A percentile compares a stretch with the other conserved stretches of the same genome.
These are phyloP conservation scores for Lactifluus piperatus DNA, from an alignment of 768 basidiomycete genomes.

Conservation along the genomic window DNA sequence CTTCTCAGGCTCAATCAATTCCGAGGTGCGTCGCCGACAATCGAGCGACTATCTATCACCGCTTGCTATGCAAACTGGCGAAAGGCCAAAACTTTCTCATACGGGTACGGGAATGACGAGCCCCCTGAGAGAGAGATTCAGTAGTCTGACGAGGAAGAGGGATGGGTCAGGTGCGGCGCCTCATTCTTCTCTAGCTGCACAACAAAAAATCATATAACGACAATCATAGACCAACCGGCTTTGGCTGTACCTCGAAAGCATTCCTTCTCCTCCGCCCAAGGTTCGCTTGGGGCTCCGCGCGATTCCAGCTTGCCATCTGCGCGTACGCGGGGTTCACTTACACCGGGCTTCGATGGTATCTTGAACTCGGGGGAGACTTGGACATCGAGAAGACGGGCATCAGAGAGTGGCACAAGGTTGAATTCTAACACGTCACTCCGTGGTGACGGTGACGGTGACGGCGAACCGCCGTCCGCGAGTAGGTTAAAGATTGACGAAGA, in stretches of 20 bases:
- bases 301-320: constrained; percentile 55
- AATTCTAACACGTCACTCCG: constrained; percentile 31
- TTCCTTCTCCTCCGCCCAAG: constrained; percentile 55
- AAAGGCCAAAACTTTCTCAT: constrained; percentile 52
- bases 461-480: constrained; percentile 35
- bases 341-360: constrained; percentile 66
- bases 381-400: constrained; percentile 52
- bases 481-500: constrained; percentile 50
- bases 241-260: constrained; percentile 52
- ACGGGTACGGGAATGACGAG: constrained; percentile 37
- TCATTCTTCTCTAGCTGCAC: background rate
- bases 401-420: constrained; percentile 44
- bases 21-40: constrained; percentile 80
- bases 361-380: constrained; percentile 59
- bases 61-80: constrained; percentile 43
- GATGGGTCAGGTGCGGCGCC: constrained; percentile 56
- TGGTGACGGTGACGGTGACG: constrained; percentile 32
- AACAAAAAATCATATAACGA: background rate
- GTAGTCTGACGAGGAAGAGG: constrained; percentile 50
- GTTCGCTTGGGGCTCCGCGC: constrained; percentile 47
- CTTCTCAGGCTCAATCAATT: constrained; percentile 75
- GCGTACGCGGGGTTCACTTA: constrained; percentile 49
- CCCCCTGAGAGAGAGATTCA: constrained; percentile 62
- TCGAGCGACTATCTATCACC: constrained; percentile 65
- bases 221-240: constrained; percentile 48